Evolutionary conservation across 176 grass and related monocot genomes (phyloP), one percentile per base, ranked within the genome.

Genomic region (Triticum urartu): DNA sequence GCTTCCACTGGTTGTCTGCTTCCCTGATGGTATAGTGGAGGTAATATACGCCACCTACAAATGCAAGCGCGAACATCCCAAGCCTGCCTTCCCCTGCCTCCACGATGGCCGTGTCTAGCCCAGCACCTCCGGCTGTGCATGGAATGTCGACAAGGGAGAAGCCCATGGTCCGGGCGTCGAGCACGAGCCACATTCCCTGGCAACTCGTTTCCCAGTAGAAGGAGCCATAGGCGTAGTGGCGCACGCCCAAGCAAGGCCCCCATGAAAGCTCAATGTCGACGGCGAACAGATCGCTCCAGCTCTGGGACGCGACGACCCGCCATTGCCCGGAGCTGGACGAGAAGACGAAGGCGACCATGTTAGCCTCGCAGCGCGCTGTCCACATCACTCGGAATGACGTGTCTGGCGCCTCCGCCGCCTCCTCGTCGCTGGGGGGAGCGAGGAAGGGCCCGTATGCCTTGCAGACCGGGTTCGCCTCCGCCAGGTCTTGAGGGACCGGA

Each of bases 341-440:
- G 81, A 88, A 79, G 73, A 88, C 39, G 80, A 78, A 88, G 48
- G 36, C 64, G 25, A 61, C 36, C 36, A 61, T 13, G 42, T 50
- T 67, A 3, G 2, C 25, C 20, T 9, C 5, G 11, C 17, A 56
- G 0, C 24, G 1, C 28, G 40, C 18, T 58, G 11, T 50, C n/a
- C 22, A 74, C 32, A 80, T 24, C 58, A 85, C 87, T 34, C 34
- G 72, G 60, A 89, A 85, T 17, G 60, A 89, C 43, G 68, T 79
- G 14, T 76, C 73, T 45, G 15, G 50, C 15, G 50, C 50, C 15
- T 45, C 66, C 38, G 5, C 36, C 25, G 7, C 35, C 21, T 78
- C 54, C n/a, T 84, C 77, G 3, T 40, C 2, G 14, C 1, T 11
- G 40, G 59, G 5, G 68, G 82, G 77, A 62, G 83, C 43, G 60